Conservation (phyloP, 2,329 filamentous ascomycete genomes). For the Stylonectria norvegica region DNA sequence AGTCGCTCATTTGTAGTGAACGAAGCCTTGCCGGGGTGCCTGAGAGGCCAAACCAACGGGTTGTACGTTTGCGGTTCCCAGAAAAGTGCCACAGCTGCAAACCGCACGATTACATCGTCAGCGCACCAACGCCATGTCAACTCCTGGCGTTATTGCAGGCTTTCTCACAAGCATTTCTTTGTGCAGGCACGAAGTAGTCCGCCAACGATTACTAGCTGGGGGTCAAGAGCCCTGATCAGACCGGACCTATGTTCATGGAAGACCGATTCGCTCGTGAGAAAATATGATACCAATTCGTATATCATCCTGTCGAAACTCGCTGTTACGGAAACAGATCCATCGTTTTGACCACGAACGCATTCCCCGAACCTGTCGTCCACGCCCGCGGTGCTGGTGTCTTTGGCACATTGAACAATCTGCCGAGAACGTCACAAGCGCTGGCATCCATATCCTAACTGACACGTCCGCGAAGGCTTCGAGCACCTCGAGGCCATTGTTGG, state of each 20-base stretch:
- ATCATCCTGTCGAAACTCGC: neutral
- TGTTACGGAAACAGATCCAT: constrained; percentile 50
- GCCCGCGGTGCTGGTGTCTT: constrained; percentile 68
- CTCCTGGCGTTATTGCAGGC: too few species aligned
- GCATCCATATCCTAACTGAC: constrained; percentile 54
- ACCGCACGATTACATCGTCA: too few species aligned
- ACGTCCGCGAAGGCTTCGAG: constrained; percentile 73
- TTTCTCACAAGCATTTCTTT: too few species aligned
- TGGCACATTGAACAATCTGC: constrained; percentile 65
- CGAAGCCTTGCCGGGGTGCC: too few species aligned
- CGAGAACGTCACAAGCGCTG: constrained; percentile 64
- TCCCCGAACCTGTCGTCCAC: constrained; percentile 65
- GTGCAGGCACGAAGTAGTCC: too few species aligned
- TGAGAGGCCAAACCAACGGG: too few species aligned
- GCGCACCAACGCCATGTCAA: too few species aligned
- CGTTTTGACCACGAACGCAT: constrained; percentile 66
- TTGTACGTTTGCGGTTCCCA: too few species aligned
- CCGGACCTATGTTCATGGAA: constrained; percentile 67
- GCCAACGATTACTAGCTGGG: constrained; percentile 78
- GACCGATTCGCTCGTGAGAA: constrained; percentile 72
- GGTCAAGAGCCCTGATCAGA: constrained; percentile 57
- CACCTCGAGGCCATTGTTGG: constrained; percentile 78
- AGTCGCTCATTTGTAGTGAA: too few species aligned
- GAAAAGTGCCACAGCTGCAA: too few species aligned
- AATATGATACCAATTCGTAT: constrained; percentile 38